Percentiles rank a stretch among this genome's conserved stretches.
These are phyloP conservation scores for Bruguiera hainesii DNA, from an alignment of 441 rosid species.

Conservation along the genomic window DNA sequence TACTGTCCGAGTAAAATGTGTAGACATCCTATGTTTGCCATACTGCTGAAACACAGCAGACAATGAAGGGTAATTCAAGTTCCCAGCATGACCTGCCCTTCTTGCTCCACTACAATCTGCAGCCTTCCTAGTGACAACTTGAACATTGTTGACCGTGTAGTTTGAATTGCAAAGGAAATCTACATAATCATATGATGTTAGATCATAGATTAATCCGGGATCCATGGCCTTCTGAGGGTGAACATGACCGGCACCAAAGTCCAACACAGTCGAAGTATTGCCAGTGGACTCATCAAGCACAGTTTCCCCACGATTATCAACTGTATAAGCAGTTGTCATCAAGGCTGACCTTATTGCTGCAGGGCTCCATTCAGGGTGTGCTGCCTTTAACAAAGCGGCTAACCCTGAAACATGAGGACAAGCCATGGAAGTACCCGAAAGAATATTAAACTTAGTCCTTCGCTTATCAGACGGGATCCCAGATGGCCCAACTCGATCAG, in stretches of 20 bases:
- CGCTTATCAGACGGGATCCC: constrained; percentile 54
- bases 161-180: constrained; percentile 66
- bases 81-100: constrained; percentile 64
- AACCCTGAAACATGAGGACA: constrained; percentile 80
- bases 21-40: constrained; percentile 37
- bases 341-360: constrained; percentile 69
- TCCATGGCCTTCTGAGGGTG: constrained; percentile 63
- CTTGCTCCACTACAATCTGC: constrained; percentile 50
- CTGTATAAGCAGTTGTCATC: constrained; percentile 66
- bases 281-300: constrained; percentile 70
- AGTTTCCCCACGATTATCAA: constrained; percentile 47
- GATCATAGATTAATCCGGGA: constrained; percentile 71
- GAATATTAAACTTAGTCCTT: constrained; percentile 66
- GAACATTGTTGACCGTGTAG: constrained; percentile 47
- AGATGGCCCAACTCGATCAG: constrained; percentile 61
- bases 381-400: constrained; percentile 77
- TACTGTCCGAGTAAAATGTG: constrained; percentile 54
- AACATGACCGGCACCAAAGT: constrained; percentile 69
- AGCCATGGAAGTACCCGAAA: constrained; percentile 88
- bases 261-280: constrained; percentile 51
- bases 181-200: constrained; percentile 51
- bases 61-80: constrained; percentile 78
- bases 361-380: constrained; percentile 73
- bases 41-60: constrained; percentile 49
- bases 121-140: constrained; percentile 51